Conservation (phyloP, 148 eudicot genomes). For the Cornus florida region DNA sequence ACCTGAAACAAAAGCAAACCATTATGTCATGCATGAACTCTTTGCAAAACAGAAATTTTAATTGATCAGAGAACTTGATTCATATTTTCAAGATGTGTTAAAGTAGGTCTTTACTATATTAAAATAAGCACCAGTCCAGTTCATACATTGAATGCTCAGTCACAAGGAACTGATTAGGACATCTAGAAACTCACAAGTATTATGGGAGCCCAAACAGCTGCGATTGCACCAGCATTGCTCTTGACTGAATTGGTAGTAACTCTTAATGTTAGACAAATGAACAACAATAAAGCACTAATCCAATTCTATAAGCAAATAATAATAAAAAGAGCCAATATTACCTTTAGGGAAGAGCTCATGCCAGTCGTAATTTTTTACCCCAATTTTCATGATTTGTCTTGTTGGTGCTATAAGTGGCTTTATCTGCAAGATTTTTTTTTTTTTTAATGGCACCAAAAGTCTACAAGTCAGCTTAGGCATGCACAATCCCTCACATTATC, state of each 20-base stretch:
- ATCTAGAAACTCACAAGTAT: constrained; percentile 62
- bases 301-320: not conserved
- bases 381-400: constrained; percentile 75
- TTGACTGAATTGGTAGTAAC: constrained; percentile 49
- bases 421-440: constrained; percentile 52
- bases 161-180: not conserved
- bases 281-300: constrained; percentile 11
- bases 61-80: constrained; percentile 6
- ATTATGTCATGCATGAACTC: not conserved
- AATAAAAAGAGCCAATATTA: constrained; percentile 19
- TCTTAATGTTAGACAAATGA: constrained; percentile 26
- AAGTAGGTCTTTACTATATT: not conserved
- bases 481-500: not conserved
- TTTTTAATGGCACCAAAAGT: constrained; percentile 14
- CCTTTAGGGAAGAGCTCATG: constrained; percentile 90
- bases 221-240: constrained; percentile 84
- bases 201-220: constrained; percentile 95
- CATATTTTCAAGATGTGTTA: not conserved
- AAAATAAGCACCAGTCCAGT: not conserved
- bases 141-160: not conserved
- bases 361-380: constrained; percentile 66
- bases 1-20: constrained; percentile 45
- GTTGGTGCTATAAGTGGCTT: constrained; percentile 92
- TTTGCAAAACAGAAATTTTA: not conserved
- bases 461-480: not conserved